Evolutionary conservation across 371 early-diverging fungal genomes (phyloP).

Genomic region (Rhizopus sp.): DNA sequence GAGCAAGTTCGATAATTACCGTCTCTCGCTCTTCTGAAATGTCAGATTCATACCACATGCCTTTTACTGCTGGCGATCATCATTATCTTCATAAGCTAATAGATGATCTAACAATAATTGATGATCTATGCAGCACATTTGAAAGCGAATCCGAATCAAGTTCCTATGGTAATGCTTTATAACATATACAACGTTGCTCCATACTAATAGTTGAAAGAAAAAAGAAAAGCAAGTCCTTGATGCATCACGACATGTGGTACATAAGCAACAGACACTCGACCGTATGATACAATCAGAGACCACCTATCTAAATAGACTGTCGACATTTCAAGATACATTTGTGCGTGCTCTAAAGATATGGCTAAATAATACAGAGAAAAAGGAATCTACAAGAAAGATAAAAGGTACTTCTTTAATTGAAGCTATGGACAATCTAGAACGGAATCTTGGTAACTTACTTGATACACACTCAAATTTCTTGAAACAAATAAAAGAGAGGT

Average conservation of each 20-base stretch:
- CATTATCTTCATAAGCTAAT: slow-evolving; percentile 4
- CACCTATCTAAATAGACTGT: slow-evolving; percentile 14
- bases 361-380: slow-evolving; percentile 14
- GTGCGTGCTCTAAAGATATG: slow-evolving; percentile 12
- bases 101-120: slow-evolving; percentile 21
- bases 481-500: slow-evolving; percentile 24
- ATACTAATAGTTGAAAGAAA: neutral
- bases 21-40: too few relatives aligned
- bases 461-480: slow-evolving; percentile 9
- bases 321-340: slow-evolving; percentile 21
- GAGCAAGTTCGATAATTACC: too few relatives aligned
- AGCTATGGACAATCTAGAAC: slow-evolving; percentile 7
- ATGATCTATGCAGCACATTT: slow-evolving; percentile 10
- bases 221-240: slow-evolving; percentile 17
- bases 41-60: slow-evolving; percentile 7
- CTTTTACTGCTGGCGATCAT: slow-evolving; percentile 9
- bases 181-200: neutral
- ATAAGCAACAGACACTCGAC: slow-evolving; percentile 13
- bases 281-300: slow-evolving; percentile 17
- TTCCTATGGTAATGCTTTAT: slow-evolving; percentile 7
- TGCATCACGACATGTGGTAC: slow-evolving; percentile 12
- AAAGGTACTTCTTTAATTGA: neutral
- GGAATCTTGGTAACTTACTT: slow-evolving; percentile 6
- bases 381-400: slow-evolving; percentile 3
- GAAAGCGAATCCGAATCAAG: neutral